A percentile compares a stretch with the other conserved stretches of the same genome.
Evolutionary conservation across 305 asterid genomes (phyloP).

Genomic region (Fraxinus xanthoxyloides): DNA sequence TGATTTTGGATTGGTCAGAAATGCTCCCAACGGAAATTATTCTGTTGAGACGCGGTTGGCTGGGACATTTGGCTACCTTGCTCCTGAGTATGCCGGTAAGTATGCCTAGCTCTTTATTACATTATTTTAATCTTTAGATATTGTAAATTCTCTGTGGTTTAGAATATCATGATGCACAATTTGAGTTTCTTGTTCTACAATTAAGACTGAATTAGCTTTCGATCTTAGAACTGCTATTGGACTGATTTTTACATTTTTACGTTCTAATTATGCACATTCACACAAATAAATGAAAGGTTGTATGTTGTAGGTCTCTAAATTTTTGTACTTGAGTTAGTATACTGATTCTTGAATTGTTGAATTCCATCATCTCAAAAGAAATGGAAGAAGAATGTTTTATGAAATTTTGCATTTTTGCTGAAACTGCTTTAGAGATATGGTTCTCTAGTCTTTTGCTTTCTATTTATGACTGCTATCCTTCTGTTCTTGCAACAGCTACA

Average conservation of each 20-base stretch:
- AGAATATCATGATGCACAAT: background rate
- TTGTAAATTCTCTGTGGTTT: background rate
- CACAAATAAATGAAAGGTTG: background rate
- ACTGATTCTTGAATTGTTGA: background rate
- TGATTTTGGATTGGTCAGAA: constrained; percentile 85
- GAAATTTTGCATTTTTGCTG: background rate
- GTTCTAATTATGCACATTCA: background rate
- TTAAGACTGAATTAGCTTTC: background rate
- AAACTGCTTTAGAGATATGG: background rate
- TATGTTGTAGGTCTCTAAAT: background rate
- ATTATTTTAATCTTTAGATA: background rate
- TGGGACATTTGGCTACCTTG: constrained; percentile 94
- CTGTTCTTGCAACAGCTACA: constrained; percentile 52
- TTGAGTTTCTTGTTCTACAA: background rate
- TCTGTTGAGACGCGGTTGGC: constrained; percentile 93
- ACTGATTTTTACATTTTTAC: background rate
- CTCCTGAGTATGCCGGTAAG: constrained; percentile 97
- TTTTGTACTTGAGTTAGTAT: background rate
- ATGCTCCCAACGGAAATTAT: constrained; percentile 88
- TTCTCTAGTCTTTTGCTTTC: background rate
- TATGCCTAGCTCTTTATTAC: background rate
- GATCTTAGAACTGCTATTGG: background rate
- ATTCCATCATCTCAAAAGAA: background rate
- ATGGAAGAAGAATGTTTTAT: background rate
- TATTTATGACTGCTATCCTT: background rate